Percentiles rank a stretch among this genome's conserved stretches.
These are phyloP conservation scores for Agapanthus africanus DNA, from an alignment of 106 monocot species.

Conservation along the genomic window DNA sequence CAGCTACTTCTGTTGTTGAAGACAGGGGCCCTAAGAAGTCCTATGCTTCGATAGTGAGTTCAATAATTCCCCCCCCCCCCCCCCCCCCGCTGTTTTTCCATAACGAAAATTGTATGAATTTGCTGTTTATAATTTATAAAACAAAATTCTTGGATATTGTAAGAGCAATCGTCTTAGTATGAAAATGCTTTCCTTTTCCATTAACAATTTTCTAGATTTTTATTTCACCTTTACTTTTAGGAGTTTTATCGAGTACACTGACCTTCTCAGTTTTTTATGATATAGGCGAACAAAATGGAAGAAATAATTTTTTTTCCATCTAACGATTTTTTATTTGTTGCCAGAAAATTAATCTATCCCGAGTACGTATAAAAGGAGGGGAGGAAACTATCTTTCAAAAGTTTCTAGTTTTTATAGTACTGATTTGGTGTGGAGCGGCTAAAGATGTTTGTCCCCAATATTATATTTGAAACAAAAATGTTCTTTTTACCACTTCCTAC, in stretches of 20 bases:
- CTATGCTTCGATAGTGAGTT: slow-evolving; percentile 59
- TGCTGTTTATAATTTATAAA: not conserved
- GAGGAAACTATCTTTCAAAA: not conserved
- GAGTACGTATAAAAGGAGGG: not conserved
- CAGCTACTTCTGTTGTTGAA: slow-evolving; percentile 18
- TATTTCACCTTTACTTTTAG: slow-evolving; percentile 6
- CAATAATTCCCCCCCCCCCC: not conserved
- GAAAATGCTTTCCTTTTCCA: not conserved
- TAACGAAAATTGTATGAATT: not conserved
- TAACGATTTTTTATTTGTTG: not conserved
- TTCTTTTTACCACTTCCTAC: not conserved
- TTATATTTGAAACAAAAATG: not conserved
- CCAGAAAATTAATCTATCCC: not conserved
- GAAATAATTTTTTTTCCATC: not conserved
- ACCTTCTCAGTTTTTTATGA: slow-evolving; percentile 1
- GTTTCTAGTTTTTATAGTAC: too few species aligned
- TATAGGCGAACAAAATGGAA: not conserved
- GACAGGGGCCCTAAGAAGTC: slow-evolving; percentile 54
- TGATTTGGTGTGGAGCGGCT: not conserved
- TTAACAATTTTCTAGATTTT: not conserved
- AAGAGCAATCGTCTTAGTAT: not conserved
- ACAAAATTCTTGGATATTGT: not conserved
- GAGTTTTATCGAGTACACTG: not conserved
- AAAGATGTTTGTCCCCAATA: not conserved
- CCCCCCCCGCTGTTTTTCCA: not conserved